phyloP scores from a whole-genome alignment of 345 rosid genomes.

The Murraya koenigii region DNA sequence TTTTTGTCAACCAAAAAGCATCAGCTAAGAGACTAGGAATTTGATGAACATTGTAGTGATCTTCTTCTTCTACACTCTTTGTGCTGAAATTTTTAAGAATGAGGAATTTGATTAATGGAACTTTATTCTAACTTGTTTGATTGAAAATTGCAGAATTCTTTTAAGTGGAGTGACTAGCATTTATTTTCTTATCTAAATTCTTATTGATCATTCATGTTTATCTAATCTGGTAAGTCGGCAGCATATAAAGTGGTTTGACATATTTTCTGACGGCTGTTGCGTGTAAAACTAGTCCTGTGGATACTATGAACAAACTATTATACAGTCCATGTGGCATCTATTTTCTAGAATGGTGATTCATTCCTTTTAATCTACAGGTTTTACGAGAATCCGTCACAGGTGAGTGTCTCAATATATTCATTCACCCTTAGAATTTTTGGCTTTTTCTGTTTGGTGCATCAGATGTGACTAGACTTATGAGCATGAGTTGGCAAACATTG shows the following conservation, averaged over 20 bases:
- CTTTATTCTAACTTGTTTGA: not conserved
- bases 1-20: not conserved
- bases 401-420: conserved; percentile 28
- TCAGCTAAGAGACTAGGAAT: not conserved
- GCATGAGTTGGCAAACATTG: not conserved
- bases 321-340: not conserved
- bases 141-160: not conserved
- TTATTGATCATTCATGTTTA: not conserved
- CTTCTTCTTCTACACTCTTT: not conserved
- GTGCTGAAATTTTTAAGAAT: not conserved
- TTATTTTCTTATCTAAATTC: not conserved
- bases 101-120: not conserved
- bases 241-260: conserved; percentile 2
- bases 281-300: not conserved
- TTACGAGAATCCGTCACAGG: conserved; percentile 79
- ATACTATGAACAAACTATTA: not conserved
- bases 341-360: conserved; percentile 9
- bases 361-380: conserved; percentile 43
- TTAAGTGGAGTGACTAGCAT: not conserved
- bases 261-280: not conserved
- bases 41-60: not conserved
- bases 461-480: not conserved
- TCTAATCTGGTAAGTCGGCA: not conserved
- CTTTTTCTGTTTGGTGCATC: not conserved
- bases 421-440: conserved; percentile 1